A percentile compares a stretch with the other conserved stretches of the same genome.
phyloP scores from a whole-genome alignment of 345 rosid species.

The Acer saccharum region DNA sequence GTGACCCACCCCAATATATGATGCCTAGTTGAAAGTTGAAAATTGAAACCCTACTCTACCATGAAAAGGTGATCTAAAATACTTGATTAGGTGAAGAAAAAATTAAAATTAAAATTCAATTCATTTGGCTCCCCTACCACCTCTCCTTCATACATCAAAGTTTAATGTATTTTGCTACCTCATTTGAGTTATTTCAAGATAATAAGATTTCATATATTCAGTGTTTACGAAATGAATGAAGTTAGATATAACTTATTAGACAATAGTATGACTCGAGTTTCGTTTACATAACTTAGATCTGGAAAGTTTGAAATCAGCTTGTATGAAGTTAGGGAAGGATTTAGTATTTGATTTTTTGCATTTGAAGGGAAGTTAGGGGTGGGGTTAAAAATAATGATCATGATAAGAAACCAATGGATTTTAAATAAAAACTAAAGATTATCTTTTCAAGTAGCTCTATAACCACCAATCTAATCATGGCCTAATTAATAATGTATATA shows the following conservation, averaged over 20 bases:
- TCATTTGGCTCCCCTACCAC: not conserved
- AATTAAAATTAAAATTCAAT: no score
- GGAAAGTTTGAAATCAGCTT: not conserved
- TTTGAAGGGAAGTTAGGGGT: not conserved
- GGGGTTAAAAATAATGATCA: not conserved
- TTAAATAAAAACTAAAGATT: not conserved
- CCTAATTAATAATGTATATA: slow-evolving; percentile 1
- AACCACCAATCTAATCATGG: not conserved
- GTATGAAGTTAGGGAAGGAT: not conserved
- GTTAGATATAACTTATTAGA: no score
- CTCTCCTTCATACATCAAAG: not conserved
- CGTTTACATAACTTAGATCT: no score
- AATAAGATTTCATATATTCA: no score
- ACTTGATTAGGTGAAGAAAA: slow-evolving; percentile 13
- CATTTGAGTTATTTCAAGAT: no score
- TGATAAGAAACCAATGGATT: not conserved
- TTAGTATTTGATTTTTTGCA: not conserved
- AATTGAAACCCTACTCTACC: not conserved
- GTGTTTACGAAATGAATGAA: no score
- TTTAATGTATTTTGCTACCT: not conserved
- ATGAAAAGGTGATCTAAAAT: not conserved
- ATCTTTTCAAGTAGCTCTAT: not conserved
- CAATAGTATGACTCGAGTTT: no score
- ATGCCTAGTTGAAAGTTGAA: slow-evolving; percentile 12
- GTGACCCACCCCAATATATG: slow-evolving; percentile 19